These are phyloP conservation scores for Penicillium palitans DNA, from an alignment of 2,329 filamentous ascomycete species.

Conservation along the genomic window DNA sequence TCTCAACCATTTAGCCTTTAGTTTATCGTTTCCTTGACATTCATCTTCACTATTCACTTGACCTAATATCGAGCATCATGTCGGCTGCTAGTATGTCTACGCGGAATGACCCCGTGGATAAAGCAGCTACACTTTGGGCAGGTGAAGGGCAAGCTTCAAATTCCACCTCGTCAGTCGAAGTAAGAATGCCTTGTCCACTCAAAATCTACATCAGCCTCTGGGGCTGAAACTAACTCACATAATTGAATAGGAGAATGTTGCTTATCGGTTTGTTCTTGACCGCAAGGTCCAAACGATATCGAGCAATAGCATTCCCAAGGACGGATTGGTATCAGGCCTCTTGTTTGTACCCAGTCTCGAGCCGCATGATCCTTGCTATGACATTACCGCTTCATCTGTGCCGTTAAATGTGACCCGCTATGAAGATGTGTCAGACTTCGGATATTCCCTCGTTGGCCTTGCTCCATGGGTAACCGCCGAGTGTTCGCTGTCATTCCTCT, in stretches of 20 bases:
- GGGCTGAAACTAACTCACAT: background rate
- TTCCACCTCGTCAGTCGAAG: constrained; percentile 36
- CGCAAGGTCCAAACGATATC: constrained; percentile 74
- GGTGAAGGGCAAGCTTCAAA: constrained; percentile 36
- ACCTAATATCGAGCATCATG: background rate
- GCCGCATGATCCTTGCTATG: constrained; percentile 60
- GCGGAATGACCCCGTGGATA: constrained; percentile 29
- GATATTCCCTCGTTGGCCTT: constrained; percentile 75
- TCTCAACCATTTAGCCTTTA: background rate
- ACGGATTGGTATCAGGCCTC: constrained; percentile 70
- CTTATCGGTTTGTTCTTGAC: constrained; percentile 40
- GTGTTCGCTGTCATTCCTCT: constrained; percentile 74
- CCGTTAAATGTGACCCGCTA: constrained; percentile 73
- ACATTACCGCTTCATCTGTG: constrained; percentile 64
- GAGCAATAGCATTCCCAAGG: constrained; percentile 61
- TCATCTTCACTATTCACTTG: background rate
- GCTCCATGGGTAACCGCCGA: constrained; percentile 79
- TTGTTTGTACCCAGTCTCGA: constrained; percentile 78
- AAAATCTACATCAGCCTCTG: background rate
- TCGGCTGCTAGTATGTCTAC: constrained; percentile 19
- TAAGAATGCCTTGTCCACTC: constrained; percentile 25
- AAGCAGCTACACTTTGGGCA: constrained; percentile 39
- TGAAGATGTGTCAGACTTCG: constrained; percentile 62
- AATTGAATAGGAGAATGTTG: constrained; percentile 30
- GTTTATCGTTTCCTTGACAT: background rate